Percentiles rank a stretch among this genome's conserved stretches.
Conservation (phyloP, 2,329 filamentous ascomycete species). For the Fusarium bulbicola region DNA sequence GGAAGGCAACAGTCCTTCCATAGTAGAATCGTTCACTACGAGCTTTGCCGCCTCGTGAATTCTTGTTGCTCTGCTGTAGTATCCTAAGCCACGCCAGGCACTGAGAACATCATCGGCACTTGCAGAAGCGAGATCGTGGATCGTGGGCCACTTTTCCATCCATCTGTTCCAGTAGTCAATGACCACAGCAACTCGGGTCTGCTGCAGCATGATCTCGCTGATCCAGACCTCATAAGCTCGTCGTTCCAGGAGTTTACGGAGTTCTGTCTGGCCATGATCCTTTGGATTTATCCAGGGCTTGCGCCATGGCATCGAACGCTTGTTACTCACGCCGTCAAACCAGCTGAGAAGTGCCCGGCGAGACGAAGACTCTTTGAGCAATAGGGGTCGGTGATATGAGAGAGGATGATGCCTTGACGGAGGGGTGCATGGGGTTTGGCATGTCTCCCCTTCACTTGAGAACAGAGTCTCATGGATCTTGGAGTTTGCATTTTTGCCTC, state of each 20-base stretch:
- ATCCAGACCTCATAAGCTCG: constrained; percentile 74
- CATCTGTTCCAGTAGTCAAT: constrained; percentile 71
- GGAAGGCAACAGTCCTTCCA: constrained; percentile 61
- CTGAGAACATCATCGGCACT: constrained; percentile 64
- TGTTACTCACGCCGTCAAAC: constrained; percentile 59
- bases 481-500: constrained; percentile 9
- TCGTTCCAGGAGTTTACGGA: constrained; percentile 56
- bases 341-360: constrained; percentile 56
- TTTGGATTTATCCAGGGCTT: constrained; percentile 63
- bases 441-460: not conserved
- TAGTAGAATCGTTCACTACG: constrained; percentile 53
- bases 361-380: constrained; percentile 52
- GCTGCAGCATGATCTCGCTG: constrained; percentile 73
- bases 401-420: constrained; percentile 46
- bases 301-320: constrained; percentile 67
- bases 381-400: constrained; percentile 60
- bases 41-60: constrained; percentile 66
- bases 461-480: constrained; percentile 33
- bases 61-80: constrained; percentile 70
- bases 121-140: constrained; percentile 64
- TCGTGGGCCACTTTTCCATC: constrained; percentile 69
- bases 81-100: constrained; percentile 69
- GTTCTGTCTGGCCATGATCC: constrained; percentile 41
- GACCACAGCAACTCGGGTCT: constrained; percentile 69
- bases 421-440: constrained; percentile 19